Evolutionary conservation across 768 basidiomycete species (phyloP).

Genomic region (Kwoniella sp.): DNA sequence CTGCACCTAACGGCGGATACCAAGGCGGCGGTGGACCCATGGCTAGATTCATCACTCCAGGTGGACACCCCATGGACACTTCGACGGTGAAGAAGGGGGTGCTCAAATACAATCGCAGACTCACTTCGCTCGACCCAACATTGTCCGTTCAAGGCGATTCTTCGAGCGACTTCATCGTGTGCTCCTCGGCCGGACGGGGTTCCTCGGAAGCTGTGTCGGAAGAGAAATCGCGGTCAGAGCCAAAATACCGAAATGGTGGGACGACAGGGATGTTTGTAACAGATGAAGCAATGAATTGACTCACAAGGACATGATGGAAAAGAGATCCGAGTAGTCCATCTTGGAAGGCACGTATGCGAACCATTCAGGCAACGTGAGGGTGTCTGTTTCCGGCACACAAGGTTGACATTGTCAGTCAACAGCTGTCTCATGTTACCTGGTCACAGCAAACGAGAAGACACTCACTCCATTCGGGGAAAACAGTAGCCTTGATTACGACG

Average conservation of each 20-base stretch:
- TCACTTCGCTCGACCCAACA: slow-evolving; percentile 57
- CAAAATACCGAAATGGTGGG: no score
- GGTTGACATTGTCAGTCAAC: no score
- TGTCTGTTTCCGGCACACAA: no score
- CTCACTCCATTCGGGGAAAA: slow-evolving; percentile 58
- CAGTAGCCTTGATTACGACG: slow-evolving; percentile 57
- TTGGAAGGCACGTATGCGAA: slow-evolving; percentile 57
- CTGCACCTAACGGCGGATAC: slow-evolving; percentile 28
- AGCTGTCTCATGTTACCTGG: background rate
- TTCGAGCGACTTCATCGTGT: slow-evolving; percentile 56
- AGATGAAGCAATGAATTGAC: slow-evolving; percentile 12
- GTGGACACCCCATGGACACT: slow-evolving; percentile 53
- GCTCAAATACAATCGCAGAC: no score
- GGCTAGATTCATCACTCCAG: slow-evolving; percentile 50
- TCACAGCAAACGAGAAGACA: background rate
- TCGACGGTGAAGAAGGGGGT: no score
- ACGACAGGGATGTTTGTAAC: background rate
- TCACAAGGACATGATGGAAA: slow-evolving; percentile 57
- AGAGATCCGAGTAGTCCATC: slow-evolving; percentile 57
- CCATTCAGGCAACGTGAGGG: slow-evolving; percentile 56
- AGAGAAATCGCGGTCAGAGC: background rate
- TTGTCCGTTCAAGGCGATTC: slow-evolving; percentile 57
- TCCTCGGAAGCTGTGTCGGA: slow-evolving; percentile 54
- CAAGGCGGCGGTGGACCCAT: slow-evolving; percentile 33
- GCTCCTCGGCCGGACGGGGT: slow-evolving; percentile 50